These are phyloP conservation scores for Penicillium thymicola DNA, from an alignment of 2,329 filamentous ascomycete species.

Conservation along the genomic window DNA sequence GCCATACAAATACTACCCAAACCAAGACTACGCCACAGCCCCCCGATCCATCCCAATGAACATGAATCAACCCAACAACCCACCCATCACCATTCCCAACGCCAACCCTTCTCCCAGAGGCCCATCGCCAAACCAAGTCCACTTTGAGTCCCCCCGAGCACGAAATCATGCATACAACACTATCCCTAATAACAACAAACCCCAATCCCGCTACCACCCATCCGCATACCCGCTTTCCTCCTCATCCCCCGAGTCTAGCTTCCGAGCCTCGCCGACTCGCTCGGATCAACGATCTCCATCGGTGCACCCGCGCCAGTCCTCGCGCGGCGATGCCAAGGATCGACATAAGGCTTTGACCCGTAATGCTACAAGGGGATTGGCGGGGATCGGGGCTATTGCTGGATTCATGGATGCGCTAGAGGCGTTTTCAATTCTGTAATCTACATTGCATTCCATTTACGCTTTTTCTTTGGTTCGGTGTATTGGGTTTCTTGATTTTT, in stretches of 20 bases:
- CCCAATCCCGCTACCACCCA: constrained; percentile 13
- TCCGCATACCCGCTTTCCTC: constrained; percentile 18
- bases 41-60: constrained; percentile 17
- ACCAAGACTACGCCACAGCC: constrained; percentile 6
- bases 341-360: constrained; percentile 31
- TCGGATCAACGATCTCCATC: constrained; percentile 18
- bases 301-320: constrained; percentile 9
- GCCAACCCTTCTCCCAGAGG: constrained; percentile 11
- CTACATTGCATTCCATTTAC: neutral
- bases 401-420: constrained; percentile 42
- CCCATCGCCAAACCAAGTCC: constrained; percentile 15
- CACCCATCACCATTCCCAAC: constrained; percentile 2
- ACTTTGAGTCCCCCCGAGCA: constrained; percentile 8
- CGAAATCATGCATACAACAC: constrained; percentile 12
- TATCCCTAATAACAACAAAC: neutral
- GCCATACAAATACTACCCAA: constrained; percentile 10
- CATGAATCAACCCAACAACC: constrained; percentile 2
- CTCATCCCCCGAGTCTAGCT: constrained; percentile 17
- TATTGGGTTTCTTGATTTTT: neutral
- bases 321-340: constrained; percentile 23
- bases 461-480: neutral
- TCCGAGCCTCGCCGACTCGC: constrained; percentile 15
- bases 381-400: constrained; percentile 37
- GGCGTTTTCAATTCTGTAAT: constrained; percentile 25
- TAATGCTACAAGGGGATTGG: constrained; percentile 35